Conservation (phyloP, 2,329 filamentous ascomycete genomes). For the Phoma sp. region DNA sequence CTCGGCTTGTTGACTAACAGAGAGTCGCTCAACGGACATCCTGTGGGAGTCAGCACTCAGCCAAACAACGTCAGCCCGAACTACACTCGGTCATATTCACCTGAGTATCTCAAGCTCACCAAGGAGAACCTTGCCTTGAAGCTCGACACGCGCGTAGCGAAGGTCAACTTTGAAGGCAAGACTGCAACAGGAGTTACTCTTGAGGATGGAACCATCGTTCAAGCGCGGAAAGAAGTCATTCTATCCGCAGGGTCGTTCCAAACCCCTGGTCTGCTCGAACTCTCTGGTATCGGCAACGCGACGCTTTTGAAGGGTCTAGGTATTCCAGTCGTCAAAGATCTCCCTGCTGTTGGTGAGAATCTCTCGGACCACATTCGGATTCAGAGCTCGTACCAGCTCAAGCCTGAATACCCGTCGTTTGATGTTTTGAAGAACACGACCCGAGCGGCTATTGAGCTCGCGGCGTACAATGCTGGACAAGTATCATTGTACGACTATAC, state of each 20-base stretch:
- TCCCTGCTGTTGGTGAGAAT: slow-evolving; percentile 38
- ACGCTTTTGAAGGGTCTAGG: slow-evolving; percentile 23
- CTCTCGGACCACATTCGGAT: slow-evolving; percentile 45
- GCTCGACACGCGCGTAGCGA: slow-evolving; percentile 48
- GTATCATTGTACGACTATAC: slow-evolving; percentile 52
- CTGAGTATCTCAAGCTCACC: slow-evolving; percentile 54
- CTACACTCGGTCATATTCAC: slow-evolving; percentile 60
- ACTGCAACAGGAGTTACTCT: slow-evolving; percentile 44
- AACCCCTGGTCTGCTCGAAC: slow-evolving; percentile 35
- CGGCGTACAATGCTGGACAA: slow-evolving; percentile 44
- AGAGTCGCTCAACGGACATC: slow-evolving; percentile 60
- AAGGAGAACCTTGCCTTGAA: slow-evolving; percentile 54
- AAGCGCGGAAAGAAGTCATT: slow-evolving; percentile 40
- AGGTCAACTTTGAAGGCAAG: slow-evolving; percentile 46
- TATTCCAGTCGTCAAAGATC: slow-evolving; percentile 28
- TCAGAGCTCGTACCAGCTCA: slow-evolving; percentile 33
- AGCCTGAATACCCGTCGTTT: slow-evolving; percentile 32
- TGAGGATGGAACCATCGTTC: slow-evolving; percentile 38
- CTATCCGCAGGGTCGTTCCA: slow-evolving; percentile 38
- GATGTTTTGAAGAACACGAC: slow-evolving; percentile 36
- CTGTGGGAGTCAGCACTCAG: slow-evolving; percentile 60
- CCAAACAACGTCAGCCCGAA: slow-evolving; percentile 58
- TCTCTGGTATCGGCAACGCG: slow-evolving; percentile 34
- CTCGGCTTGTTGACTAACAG: slow-evolving; percentile 53
- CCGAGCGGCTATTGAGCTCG: slow-evolving; percentile 51